These are phyloP conservation scores for Rhodamnia argentea DNA, from an alignment of 345 rosid species.

Conservation along the genomic window DNA sequence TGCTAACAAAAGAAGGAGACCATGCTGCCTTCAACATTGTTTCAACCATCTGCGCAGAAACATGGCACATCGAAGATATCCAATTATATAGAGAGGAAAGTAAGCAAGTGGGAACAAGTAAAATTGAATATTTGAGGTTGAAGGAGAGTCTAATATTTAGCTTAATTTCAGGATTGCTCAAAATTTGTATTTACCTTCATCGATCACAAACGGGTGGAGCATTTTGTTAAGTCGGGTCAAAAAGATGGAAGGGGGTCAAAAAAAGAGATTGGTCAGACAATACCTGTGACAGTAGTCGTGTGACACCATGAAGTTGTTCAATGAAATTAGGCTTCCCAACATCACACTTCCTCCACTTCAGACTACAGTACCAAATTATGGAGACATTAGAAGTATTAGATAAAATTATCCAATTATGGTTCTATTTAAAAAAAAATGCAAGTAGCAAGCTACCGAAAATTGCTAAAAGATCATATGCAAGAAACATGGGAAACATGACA, in stretches of 20 bases:
- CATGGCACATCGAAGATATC: neutral
- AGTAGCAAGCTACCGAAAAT: neutral
- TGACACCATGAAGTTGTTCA: constrained; percentile 67
- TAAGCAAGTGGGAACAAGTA: neutral
- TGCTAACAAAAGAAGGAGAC: constrained; percentile 30
- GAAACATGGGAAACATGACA: neutral
- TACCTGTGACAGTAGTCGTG: constrained; percentile 79
- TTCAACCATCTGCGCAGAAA: constrained; percentile 70
- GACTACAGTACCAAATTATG: constrained; percentile 19
- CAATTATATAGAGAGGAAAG: neutral
- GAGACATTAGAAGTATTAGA: neutral
- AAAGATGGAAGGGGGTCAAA: neutral
- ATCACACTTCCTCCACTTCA: constrained; percentile 59
- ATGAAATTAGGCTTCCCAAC: constrained; percentile 52
- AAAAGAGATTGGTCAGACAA: neutral
- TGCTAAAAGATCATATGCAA: neutral
- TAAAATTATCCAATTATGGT: neutral
- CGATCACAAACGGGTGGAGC: neutral
- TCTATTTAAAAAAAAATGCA: neutral
- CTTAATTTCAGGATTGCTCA: neutral
- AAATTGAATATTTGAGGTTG: neutral
- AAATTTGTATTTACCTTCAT: neutral
- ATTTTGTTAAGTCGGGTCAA: neutral
- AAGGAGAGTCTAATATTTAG: neutral
- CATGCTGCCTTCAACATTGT: constrained; percentile 83